Evolutionary conservation across 2,329 filamentous ascomycete genomes (phyloP).

Genomic region (Aspergillus neoniger): DNA sequence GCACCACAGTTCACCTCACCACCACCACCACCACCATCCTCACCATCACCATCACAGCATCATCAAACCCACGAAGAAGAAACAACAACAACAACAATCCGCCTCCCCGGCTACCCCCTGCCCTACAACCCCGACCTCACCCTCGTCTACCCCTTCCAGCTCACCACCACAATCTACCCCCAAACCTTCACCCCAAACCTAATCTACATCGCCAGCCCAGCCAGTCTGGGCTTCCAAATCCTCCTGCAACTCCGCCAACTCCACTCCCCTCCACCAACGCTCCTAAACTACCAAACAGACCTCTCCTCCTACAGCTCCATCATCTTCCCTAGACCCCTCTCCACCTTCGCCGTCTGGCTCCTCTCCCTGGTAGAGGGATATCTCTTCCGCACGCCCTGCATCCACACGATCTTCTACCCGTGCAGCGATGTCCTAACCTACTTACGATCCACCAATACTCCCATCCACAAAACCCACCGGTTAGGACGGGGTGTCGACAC

Average conservation of each 20-base stretch:
- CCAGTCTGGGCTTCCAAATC: conserved; percentile 70
- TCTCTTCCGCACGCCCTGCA: conserved; percentile 62
- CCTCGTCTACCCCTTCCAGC: conserved; percentile 68
- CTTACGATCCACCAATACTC: conserved; percentile 59
- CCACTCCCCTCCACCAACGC: conserved; percentile 56
- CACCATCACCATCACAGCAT: neutral
- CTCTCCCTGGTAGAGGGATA: conserved; percentile 67
- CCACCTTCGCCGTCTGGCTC: conserved; percentile 62
- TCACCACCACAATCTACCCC: conserved; percentile 59
- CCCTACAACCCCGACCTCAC: conserved; percentile 73
- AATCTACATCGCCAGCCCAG: conserved; percentile 70
- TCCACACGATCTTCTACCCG: conserved; percentile 70
- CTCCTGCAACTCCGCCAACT: conserved; percentile 68
- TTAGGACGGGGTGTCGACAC: conserved; percentile 68
- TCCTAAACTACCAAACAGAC: conserved; percentile 73
- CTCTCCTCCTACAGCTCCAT: conserved; percentile 69
- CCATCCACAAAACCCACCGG: conserved; percentile 56
- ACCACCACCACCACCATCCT: neutral
- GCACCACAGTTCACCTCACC: conserved; percentile 55
- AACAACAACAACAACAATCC: conserved; percentile 37
- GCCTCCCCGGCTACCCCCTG: conserved; percentile 65
- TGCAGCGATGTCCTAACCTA: conserved; percentile 65
- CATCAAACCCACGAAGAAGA: conserved; percentile 39
- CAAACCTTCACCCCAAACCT: conserved; percentile 67
- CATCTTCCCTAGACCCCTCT: conserved; percentile 65